phyloP scores from a whole-genome alignment of 2,329 filamentous ascomycete genomes.

The Fusarium sp. region DNA sequence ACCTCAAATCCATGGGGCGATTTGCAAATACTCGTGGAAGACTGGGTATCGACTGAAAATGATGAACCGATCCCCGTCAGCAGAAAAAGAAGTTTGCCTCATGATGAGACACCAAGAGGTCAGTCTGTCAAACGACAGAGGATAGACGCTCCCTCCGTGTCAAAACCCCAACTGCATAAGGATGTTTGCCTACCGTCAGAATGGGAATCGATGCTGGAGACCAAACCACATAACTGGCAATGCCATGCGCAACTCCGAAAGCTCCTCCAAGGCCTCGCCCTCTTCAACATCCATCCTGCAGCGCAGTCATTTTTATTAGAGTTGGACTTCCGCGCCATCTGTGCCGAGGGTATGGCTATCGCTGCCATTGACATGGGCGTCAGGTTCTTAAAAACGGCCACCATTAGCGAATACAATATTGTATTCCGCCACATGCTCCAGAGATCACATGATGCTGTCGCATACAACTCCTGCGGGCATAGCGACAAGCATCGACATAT shows the following conservation, averaged over 20 bases:
- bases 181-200: conserved; percentile 8
- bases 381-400: conserved; percentile 25
- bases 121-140: conserved; percentile 29
- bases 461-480: conserved; percentile 16
- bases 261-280: not conserved
- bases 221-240: conserved; percentile 14
- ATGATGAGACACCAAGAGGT: conserved; percentile 16
- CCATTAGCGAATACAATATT: conserved; percentile 28
- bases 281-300: conserved; percentile 5
- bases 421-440: conserved; percentile 20
- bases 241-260: conserved; percentile 12
- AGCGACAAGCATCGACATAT: conserved; percentile 13
- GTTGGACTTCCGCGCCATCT: conserved; percentile 13
- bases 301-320: conserved; percentile 26
- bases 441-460: not conserved
- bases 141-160: conserved; percentile 5
- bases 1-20: conserved; percentile 13
- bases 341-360: conserved; percentile 16
- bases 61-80: conserved; percentile 7
- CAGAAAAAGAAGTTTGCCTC: conserved; percentile 24
- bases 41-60: conserved; percentile 15
- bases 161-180: not conserved
- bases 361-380: conserved; percentile 33
- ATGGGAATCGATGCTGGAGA: conserved; percentile 4
- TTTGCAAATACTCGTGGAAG: conserved; percentile 9